Percentiles rank a stretch among this genome's conserved stretches.
These are phyloP conservation scores for Kodamaea leandrae DNA, from an alignment of 805 yeast species.

Conservation along the genomic window DNA sequence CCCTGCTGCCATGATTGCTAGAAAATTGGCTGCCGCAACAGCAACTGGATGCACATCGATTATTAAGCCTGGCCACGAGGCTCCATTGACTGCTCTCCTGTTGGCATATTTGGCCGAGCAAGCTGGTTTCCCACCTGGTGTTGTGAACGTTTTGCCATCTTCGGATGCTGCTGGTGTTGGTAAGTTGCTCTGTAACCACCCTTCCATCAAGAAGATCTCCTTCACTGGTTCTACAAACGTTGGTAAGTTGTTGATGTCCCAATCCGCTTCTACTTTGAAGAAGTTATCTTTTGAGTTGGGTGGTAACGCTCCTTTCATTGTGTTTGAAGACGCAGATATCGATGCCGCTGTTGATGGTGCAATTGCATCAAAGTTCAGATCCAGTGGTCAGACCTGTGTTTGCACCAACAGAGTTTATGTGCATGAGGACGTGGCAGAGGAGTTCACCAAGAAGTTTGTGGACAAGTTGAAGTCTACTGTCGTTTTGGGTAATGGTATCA, in stretches of 20 bases:
- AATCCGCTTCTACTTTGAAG: constrained; percentile 60
- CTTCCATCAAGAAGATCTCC: constrained; percentile 60
- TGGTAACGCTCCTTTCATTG: constrained; percentile 78
- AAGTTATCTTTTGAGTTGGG: constrained; percentile 74
- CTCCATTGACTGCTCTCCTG: constrained; percentile 73
- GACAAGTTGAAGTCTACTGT: constrained; percentile 37
- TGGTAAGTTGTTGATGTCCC: constrained; percentile 65
- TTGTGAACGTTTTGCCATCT: constrained; percentile 60
- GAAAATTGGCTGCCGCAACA: constrained; percentile 72
- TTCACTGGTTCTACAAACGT: constrained; percentile 79
- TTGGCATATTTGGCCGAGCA: constrained; percentile 55
- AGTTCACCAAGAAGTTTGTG: constrained; percentile 50
- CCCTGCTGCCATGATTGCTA: constrained; percentile 74
- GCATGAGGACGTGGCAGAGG: constrained; percentile 63
- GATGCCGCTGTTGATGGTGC: constrained; percentile 67
- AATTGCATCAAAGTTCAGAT: constrained; percentile 65
- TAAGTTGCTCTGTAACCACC: constrained; percentile 46
- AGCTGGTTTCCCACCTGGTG: constrained; percentile 74
- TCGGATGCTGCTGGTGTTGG: constrained; percentile 50
- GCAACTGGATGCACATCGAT: constrained; percentile 81
- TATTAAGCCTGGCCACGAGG: constrained; percentile 73
- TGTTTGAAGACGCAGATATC: constrained; percentile 70
- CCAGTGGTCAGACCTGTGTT: constrained; percentile 79
- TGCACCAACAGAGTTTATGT: constrained; percentile 73
- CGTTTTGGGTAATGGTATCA: constrained; percentile 62